phyloP scores from a whole-genome alignment of 306 rosid genomes.

The Aeschynomene evenia region DNA sequence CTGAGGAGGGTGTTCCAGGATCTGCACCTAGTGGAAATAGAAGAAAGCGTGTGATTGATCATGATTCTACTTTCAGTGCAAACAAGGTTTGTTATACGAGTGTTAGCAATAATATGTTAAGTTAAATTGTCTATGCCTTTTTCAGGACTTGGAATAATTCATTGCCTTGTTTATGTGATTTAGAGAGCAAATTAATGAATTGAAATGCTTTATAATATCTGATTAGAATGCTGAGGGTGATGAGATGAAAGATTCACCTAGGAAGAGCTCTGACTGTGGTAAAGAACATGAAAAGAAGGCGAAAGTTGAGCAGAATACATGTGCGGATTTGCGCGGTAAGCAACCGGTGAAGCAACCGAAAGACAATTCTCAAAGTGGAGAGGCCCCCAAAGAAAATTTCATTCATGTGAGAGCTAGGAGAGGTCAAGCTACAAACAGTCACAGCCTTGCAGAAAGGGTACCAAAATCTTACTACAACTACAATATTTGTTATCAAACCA shows the following conservation, averaged over 20 bases:
- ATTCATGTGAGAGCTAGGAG: slow-evolving; percentile 98
- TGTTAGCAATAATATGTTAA: background rate
- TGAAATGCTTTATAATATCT: slow-evolving; percentile 31
- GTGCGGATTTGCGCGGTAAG: slow-evolving; percentile 57
- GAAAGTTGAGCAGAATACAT: slow-evolving; percentile 51
- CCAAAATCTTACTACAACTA: slow-evolving; percentile 1
- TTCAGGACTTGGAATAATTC: slow-evolving; percentile 22
- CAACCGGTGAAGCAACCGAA: slow-evolving; percentile 65
- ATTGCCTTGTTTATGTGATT: slow-evolving; percentile 27
- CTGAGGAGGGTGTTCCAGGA: slow-evolving; percentile 59
- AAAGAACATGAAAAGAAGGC: slow-evolving; percentile 69
- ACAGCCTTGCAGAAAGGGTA: slow-evolving; percentile 99
- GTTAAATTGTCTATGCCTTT: background rate
- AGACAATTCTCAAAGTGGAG: slow-evolving; percentile 71
- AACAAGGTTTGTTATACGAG: slow-evolving; percentile 55
- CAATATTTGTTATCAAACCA: background rate
- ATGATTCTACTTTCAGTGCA: slow-evolving; percentile 54
- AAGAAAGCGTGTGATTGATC: slow-evolving; percentile 68
- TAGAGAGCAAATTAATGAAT: slow-evolving; percentile 30
- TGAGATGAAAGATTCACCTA: slow-evolving; percentile 52
- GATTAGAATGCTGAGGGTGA: slow-evolving; percentile 70
- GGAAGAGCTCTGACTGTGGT: slow-evolving; percentile 52
- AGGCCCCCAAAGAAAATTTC: slow-evolving; percentile 73
- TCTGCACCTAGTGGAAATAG: slow-evolving; percentile 61
- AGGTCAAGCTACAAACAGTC: slow-evolving; percentile 99